Conservation (phyloP, 129 eudicot genomes). For the Pseudognaphalium luteoalbum region DNA sequence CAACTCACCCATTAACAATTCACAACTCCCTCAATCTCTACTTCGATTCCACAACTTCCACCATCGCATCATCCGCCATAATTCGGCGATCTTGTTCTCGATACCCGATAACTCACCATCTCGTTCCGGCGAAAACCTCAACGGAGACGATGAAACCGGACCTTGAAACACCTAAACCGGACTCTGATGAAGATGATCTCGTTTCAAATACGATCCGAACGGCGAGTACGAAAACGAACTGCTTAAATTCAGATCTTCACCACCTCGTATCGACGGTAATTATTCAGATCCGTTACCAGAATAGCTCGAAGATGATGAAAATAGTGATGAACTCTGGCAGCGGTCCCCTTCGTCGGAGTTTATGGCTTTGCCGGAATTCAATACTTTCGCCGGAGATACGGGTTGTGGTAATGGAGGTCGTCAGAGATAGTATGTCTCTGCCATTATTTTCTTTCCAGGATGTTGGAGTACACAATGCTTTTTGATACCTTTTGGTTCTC, state of each 20-base stretch:
- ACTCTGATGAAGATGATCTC: constrained; percentile 84
- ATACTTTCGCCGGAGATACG: no score
- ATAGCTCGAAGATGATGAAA: constrained; percentile 47
- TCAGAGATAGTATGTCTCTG: no score
- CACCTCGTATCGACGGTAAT: constrained; percentile 26
- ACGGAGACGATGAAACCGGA: constrained; percentile 44
- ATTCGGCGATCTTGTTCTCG: constrained; percentile 76
- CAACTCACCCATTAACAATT: constrained; percentile 80
- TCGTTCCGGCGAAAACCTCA: constrained; percentile 51
- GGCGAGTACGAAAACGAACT: constrained; percentile 62
- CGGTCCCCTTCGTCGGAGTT: constrained; percentile 52
- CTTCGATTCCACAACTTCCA: constrained; percentile 79
- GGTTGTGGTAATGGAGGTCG: no score
- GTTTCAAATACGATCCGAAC: constrained; percentile 61
- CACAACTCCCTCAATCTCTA: constrained; percentile 81
- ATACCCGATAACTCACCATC: constrained; percentile 74
- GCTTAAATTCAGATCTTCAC: constrained; percentile 58
- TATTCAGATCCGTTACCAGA: constrained; percentile 58
- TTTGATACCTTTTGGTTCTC: no score
- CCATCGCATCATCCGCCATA: constrained; percentile 65
- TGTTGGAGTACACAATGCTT: no score
- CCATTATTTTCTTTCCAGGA: no score
- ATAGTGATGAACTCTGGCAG: constrained; percentile 69
- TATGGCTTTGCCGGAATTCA: no score
- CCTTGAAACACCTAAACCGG: constrained; percentile 86